Percentiles rank a stretch among this genome's conserved stretches.
phyloP scores from a whole-genome alignment of 1,284 basidiomycete species.

The Xerocomus amazonicus region DNA sequence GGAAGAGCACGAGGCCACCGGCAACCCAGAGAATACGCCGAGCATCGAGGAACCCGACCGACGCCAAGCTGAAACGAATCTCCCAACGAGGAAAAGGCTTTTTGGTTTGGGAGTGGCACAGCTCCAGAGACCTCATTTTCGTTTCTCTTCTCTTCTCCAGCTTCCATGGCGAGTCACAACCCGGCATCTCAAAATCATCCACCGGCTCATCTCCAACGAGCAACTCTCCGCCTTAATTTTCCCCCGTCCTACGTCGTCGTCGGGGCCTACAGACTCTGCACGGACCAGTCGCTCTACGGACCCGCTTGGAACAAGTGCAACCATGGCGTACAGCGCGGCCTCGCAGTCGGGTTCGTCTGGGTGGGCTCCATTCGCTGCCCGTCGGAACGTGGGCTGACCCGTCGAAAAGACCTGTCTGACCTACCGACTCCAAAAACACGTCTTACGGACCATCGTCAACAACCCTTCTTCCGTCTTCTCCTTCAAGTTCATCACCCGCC shows the following conservation, averaged over 20 bases:
- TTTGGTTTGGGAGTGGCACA: no score
- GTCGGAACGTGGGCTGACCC: no score
- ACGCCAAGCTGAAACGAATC: no score
- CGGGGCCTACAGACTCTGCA: constrained; percentile 68
- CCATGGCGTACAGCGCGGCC: constrained; percentile 62
- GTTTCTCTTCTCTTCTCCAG: not conserved
- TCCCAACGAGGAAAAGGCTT: no score
- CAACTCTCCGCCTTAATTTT: constrained; percentile 59
- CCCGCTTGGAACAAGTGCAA: constrained; percentile 76
- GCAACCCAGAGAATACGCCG: not conserved
- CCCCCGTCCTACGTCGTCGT: constrained; percentile 74
- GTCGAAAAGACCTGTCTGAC: constrained; percentile 61
- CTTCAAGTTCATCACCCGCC: constrained; percentile 12
- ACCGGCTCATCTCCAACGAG: constrained; percentile 46
- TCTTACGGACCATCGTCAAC: constrained; percentile 59
- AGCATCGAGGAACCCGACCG: no score
- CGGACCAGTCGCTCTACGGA: constrained; percentile 57
- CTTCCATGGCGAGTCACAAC: not conserved
- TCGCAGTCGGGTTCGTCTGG: constrained; percentile 62
- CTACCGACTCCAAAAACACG: constrained; percentile 59
- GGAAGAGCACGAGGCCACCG: no score
- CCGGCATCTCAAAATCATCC: constrained; percentile 25
- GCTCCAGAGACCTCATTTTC: no score
- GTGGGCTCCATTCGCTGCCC: no score
- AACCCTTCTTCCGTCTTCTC: constrained; percentile 44